Conservation (phyloP, 352 stramenopile species). For the Phytophthora niederhauseri region DNA sequence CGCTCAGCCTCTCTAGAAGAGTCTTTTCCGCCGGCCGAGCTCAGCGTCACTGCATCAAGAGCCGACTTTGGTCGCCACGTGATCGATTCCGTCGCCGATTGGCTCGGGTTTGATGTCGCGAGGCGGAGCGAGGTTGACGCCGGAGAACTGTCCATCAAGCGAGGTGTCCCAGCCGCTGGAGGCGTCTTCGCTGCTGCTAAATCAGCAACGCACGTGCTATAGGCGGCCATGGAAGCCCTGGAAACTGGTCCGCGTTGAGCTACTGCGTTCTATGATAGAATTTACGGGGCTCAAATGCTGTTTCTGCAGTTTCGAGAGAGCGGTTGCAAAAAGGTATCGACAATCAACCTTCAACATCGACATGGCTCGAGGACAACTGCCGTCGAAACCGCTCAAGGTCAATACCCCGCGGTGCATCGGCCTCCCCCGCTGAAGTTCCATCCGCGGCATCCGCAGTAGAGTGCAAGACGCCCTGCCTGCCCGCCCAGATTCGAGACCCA, state of each 20-base stretch:
- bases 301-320: background rate
- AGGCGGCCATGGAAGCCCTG: slow-evolving; percentile 5
- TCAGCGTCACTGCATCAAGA: background rate
- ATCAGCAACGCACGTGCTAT: slow-evolving; percentile 28
- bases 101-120: slow-evolving; percentile 1
- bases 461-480: background rate
- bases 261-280: background rate
- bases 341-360: slow-evolving; percentile 29
- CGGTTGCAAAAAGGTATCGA: slow-evolving; percentile 20
- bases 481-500: background rate
- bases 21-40: background rate
- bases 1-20: background rate
- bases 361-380: background rate
- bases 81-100: slow-evolving; percentile 7
- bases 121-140: background rate
- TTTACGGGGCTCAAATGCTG: background rate
- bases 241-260: slow-evolving; percentile 5
- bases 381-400: background rate
- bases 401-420: background rate
- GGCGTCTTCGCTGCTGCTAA: slow-evolving; percentile 13
- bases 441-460: background rate
- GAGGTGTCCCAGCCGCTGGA: slow-evolving; percentile 19
- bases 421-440: slow-evolving; percentile 8
- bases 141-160: slow-evolving; percentile 15
- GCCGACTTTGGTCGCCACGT: slow-evolving; percentile 8